Base-by-base conservation (phyloP, 345 rosid genomes). In the Microthlaspi erraticum region DNA sequence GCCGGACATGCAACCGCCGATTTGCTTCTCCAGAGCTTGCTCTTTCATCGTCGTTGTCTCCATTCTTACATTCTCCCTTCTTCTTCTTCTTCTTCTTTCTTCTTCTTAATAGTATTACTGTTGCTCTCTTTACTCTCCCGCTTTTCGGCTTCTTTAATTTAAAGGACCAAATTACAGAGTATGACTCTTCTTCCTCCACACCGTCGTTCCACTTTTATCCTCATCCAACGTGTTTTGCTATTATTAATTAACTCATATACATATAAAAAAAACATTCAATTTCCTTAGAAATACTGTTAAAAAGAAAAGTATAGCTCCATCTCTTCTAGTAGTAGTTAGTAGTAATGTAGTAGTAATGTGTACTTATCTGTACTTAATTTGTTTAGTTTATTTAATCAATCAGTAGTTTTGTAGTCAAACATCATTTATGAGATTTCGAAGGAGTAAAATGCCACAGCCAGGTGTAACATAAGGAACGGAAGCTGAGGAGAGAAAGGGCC, bases 1-100 rank as follows among this genome's bases (percentile, higher is more conserved):
- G 34, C 98, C 99, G 52, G 98, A 80, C 97, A 94, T 89, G 90
- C 99, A 94, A 0, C 99, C 99, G 61, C 87, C 83, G 23, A 85
- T 76, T 58, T 85, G 86, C 68, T 83, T 87, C 80, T 88, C 93
- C 5, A 34, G 20, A 36, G 41, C 53, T 48, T 60, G 13, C 46
- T 74, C 31, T 37, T 45, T 52, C 68, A 53, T 51, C 73, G 20
- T 7, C 45, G 1, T 44, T 4, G 68, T 61, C 68, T 70, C 63
- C 54, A 73, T 55, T 73, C 60, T 79, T 74, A 71, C 78, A 72
- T 77, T 64, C 52, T 17, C 31, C 41, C 13, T 29, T 61, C 36
- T 36, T 51, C 52, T 14, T n/a, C n/a, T n/a, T n/a, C n/a, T n/a
- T n/a, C n/a, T 77, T 64, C 52, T 31, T 41, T 41, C 12, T n/a